phyloP scores from a whole-genome alignment of 345 rosid genomes.

The Stellera chamaejasme region DNA sequence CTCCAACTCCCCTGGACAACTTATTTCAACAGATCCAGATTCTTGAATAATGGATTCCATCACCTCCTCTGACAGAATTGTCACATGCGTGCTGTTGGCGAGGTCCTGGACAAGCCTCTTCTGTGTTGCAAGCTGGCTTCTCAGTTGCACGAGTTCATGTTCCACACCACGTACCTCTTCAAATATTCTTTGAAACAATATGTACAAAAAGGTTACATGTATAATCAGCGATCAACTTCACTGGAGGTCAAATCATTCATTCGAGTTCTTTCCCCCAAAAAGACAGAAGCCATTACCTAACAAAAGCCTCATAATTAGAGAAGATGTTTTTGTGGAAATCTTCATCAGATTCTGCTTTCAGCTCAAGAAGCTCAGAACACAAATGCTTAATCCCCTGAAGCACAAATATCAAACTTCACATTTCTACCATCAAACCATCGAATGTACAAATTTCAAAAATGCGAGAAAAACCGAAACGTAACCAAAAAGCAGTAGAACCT shows the following conservation, averaged over 20 bases:
- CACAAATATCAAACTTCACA: not conserved
- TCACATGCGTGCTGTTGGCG: conserved; percentile 21
- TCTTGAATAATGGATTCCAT: conserved; percentile 21
- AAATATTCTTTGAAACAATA: conserved; percentile 28
- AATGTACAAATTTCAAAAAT: not conserved
- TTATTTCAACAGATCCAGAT: conserved; percentile 18
- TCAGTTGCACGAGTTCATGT: conserved; percentile 34
- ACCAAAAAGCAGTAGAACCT: conserved; percentile 17
- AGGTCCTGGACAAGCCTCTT: conserved; percentile 36
- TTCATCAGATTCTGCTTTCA: conserved; percentile 48
- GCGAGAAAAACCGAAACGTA: not conserved
- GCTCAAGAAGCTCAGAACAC: conserved; percentile 47
- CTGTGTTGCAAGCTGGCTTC: conserved; percentile 33
- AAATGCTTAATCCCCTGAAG: conserved; percentile 48
- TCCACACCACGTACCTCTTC: conserved; percentile 38
- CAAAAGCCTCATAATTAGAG: conserved; percentile 33
- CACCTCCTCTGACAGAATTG: conserved; percentile 23
- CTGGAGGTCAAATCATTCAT: not conserved
- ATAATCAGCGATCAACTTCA: not conserved
- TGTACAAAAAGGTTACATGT: not conserved
- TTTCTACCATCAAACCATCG: not conserved
- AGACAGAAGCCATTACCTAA: conserved; percentile 25
- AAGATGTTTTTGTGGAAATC: conserved; percentile 40
- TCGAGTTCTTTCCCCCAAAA: no score
- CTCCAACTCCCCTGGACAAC: conserved; percentile 21